Evolutionary conservation across 1,139 yeast species (phyloP).

Genomic region (Yamadazyma triangularis): DNA sequence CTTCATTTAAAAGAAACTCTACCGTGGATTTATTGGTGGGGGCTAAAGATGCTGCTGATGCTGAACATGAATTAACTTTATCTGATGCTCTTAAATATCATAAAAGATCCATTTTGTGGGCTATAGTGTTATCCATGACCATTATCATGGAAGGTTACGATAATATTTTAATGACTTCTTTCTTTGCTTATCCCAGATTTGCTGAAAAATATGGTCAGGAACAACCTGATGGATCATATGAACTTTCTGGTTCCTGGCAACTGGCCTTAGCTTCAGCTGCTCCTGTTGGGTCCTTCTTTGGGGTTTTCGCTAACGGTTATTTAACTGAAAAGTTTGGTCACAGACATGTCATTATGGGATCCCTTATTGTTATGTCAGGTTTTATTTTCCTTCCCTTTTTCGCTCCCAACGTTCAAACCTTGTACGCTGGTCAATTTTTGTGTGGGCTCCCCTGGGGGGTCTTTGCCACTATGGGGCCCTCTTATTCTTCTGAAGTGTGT

Average conservation of each 20-base stretch:
- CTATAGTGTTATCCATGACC: conserved; percentile 19
- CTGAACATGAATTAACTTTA: conserved; percentile 16
- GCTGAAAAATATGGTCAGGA: conserved; percentile 16
- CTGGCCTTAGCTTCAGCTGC: conserved; percentile 18
- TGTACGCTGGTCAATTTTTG: conserved; percentile 19
- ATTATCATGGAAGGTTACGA: conserved; percentile 27
- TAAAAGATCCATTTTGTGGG: conserved; percentile 19
- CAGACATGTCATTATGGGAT: conserved; percentile 17
- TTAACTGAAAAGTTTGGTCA: conserved; percentile 21
- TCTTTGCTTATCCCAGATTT: conserved; percentile 22
- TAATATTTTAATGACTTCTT: conserved; percentile 17
- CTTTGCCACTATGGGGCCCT: conserved; percentile 23
- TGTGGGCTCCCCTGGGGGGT: conserved; percentile 25
- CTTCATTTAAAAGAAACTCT: conserved; percentile 3
- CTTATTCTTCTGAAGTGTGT: conserved; percentile 20
- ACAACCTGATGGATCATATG: conserved; percentile 16
- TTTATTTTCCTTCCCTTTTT: conserved; percentile 21
- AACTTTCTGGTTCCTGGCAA: conserved; percentile 20
- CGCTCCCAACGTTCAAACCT: conserved; percentile 15
- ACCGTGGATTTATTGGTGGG: conserved; percentile 4
- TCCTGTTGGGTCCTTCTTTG: conserved; percentile 18
- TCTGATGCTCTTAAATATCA: conserved; percentile 15
- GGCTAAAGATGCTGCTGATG: conserved; percentile 17
- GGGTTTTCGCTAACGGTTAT: conserved; percentile 19
- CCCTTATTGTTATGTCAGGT: conserved; percentile 16